Evolutionary conservation across 2,329 filamentous ascomycete species (phyloP).

Genomic region (Alternaria alternata): DNA sequence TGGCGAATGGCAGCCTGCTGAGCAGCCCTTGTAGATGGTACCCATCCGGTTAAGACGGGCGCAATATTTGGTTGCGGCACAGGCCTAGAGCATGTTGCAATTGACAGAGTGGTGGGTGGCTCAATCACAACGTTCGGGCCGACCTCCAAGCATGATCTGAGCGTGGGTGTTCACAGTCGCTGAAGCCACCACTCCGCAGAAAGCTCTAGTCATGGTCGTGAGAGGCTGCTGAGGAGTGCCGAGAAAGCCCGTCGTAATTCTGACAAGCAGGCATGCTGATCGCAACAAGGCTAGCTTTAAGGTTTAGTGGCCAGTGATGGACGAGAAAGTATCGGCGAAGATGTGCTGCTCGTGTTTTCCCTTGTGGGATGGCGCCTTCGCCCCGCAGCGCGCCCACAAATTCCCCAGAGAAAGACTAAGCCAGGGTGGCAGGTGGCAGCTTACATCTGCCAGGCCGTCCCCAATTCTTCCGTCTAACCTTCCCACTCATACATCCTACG

Average conservation of each 20-base stretch:
- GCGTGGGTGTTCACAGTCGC: constrained; percentile 13
- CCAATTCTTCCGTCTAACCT: constrained; percentile 28
- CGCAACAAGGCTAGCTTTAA: constrained; percentile 17
- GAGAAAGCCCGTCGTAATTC: constrained; percentile 13
- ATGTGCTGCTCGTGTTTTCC: constrained; percentile 21
- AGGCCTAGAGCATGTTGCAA: neutral
- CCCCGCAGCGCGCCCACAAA: constrained; percentile 29
- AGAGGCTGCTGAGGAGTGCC: constrained; percentile 16
- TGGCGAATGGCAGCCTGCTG: constrained; percentile 23
- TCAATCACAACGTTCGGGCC: constrained; percentile 6
- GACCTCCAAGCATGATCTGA: constrained; percentile 6
- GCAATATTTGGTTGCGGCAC: neutral
- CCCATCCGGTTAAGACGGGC: neutral
- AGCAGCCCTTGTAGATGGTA: constrained; percentile 7
- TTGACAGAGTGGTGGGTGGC: neutral
- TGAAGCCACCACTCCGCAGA: constrained; percentile 19
- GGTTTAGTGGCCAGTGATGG: constrained; percentile 30
- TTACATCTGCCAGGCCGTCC: constrained; percentile 35
- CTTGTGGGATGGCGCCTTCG: constrained; percentile 26
- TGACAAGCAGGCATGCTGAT: constrained; percentile 24
- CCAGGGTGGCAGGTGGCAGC: constrained; percentile 27
- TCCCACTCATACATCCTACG: constrained; percentile 21
- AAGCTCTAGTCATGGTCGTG: neutral
- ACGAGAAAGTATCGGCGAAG: constrained; percentile 46
- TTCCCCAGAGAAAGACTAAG: constrained; percentile 32